phyloP scores from a whole-genome alignment of 768 basidiomycete genomes.

The Solioccasus polychromus region DNA sequence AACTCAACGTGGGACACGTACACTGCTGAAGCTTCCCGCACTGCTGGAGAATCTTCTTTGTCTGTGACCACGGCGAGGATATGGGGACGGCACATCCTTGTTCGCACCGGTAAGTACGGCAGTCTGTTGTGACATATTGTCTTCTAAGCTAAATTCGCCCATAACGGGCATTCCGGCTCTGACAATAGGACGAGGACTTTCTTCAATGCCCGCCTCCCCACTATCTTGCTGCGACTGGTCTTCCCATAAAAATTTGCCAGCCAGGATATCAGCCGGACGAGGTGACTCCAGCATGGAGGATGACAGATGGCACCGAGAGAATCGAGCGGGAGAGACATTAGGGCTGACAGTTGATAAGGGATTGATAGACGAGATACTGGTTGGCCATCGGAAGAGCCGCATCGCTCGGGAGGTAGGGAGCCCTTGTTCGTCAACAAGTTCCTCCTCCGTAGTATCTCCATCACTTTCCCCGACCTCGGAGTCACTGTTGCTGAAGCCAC shows the following conservation, averaged over 20 bases:
- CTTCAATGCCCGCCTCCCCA: slow-evolving; percentile 32
- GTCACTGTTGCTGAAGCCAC: slow-evolving; percentile 40
- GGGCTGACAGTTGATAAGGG: slow-evolving; percentile 75
- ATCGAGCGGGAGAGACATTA: slow-evolving; percentile 42
- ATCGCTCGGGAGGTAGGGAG: slow-evolving; percentile 76
- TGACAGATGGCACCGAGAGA: slow-evolving; percentile 31
- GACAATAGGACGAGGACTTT: slow-evolving; percentile 15
- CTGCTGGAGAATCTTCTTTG: slow-evolving; percentile 30
- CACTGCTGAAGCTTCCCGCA: slow-evolving; percentile 35
- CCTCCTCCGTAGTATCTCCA: slow-evolving; percentile 81
- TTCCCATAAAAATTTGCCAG: slow-evolving; percentile 56
- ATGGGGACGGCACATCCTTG: slow-evolving; percentile 34
- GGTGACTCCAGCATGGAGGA: slow-evolving; percentile 39
- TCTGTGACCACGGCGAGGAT: slow-evolving; percentile 20
- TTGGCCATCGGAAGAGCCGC: slow-evolving; percentile 67
- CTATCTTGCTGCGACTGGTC: slow-evolving; percentile 37
- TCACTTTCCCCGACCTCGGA: slow-evolving; percentile 53
- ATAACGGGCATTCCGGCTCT: slow-evolving; percentile 31
- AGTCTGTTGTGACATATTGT: slow-evolving; percentile 15
- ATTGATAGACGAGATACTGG: slow-evolving; percentile 60
- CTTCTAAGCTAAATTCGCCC: slow-evolving; percentile 36
- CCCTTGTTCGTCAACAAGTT: slow-evolving; percentile 73
- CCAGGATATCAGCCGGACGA: slow-evolving; percentile 67
- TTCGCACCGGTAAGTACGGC: slow-evolving; percentile 29
- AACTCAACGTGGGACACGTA: slow-evolving; percentile 25